phyloP scores from a whole-genome alignment of 2,329 filamentous ascomycete species.

The Aureobasidium sp. region DNA sequence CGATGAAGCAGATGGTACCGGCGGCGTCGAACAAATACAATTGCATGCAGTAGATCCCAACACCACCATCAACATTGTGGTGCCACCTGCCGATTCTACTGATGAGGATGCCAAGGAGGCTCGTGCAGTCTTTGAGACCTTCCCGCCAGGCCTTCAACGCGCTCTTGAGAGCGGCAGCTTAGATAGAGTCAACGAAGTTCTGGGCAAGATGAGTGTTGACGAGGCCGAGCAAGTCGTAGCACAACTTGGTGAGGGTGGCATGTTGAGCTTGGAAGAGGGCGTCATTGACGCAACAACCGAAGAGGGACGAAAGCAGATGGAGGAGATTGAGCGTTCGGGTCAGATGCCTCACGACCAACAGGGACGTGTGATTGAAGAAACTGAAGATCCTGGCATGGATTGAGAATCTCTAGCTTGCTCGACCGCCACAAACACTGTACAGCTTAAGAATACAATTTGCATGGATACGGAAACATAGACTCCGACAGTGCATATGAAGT shows the following conservation, averaged over 20 bases:
- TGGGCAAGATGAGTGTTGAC: conserved; percentile 80
- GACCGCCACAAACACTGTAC: too few species aligned
- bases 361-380: conserved; percentile 30
- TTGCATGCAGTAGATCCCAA: conserved; percentile 93
- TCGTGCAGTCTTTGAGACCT: conserved; percentile 72
- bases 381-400: conserved; percentile 40
- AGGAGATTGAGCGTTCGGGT: conserved; percentile 56
- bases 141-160: conserved; percentile 69
- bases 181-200: conserved; percentile 79
- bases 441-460: too few species aligned
- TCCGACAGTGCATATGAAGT: too few species aligned
- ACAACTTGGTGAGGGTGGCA: conserved; percentile 72
- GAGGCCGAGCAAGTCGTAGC: conserved; percentile 81
- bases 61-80: conserved; percentile 78
- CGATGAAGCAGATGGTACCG: conserved; percentile 41
- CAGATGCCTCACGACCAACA: conserved; percentile 68
- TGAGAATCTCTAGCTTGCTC: conserved; percentile 6
- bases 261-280: conserved; percentile 83
- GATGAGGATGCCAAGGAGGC: conserved; percentile 52
- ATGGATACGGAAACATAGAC: too few species aligned
- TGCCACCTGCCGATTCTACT: conserved; percentile 65
- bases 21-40: conserved; percentile 90
- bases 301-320: conserved; percentile 29
- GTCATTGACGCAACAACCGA: conserved; percentile 75
- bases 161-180: conserved; percentile 83